phyloP scores from a whole-genome alignment of 2,329 filamentous ascomycete species.

The Emergomyces pasteurianus region DNA sequence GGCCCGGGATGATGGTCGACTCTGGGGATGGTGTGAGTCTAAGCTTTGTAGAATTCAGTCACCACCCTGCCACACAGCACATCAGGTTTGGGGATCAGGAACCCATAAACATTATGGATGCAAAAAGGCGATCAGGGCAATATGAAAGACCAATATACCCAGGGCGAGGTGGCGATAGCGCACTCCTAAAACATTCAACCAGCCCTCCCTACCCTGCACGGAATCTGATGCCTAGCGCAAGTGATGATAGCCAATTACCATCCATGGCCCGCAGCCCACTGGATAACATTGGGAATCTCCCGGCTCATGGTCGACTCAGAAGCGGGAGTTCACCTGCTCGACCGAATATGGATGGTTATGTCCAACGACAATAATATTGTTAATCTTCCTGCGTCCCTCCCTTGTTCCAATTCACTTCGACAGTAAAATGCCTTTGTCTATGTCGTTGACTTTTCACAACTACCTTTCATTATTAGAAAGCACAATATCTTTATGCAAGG shows the following conservation, averaged over 20 bases:
- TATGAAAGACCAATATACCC: slow-evolving; percentile 4
- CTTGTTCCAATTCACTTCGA: neutral
- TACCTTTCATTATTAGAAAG: neutral
- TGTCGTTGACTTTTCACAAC: neutral
- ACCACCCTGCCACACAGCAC: slow-evolving; percentile 6
- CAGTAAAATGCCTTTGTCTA: neutral
- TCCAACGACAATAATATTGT: slow-evolving; percentile 11
- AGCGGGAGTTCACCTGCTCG: slow-evolving; percentile 18
- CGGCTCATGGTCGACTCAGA: slow-evolving; percentile 1
- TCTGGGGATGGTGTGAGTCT: slow-evolving; percentile 10
- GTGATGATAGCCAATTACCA: slow-evolving; percentile 8
- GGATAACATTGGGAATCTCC: neutral
- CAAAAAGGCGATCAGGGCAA: slow-evolving; percentile 10
- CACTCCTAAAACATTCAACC: neutral
- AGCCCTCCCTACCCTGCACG: slow-evolving; percentile 13
- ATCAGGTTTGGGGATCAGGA: slow-evolving; percentile 17
- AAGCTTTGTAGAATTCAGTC: slow-evolving; percentile 10
- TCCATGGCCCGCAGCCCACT: neutral
- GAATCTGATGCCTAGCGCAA: slow-evolving; percentile 16
- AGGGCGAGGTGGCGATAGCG: neutral
- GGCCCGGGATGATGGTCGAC: slow-evolving; percentile 16
- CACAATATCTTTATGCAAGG: neutral
- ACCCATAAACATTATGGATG: slow-evolving; percentile 14
- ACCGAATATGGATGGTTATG: slow-evolving; percentile 16
- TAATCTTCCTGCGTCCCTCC: neutral